A percentile compares a stretch with the other conserved stretches of the same genome.
phyloP scores from a whole-genome alignment of 495 filamentous ascomycete species.

The Letharia lupina region DNA sequence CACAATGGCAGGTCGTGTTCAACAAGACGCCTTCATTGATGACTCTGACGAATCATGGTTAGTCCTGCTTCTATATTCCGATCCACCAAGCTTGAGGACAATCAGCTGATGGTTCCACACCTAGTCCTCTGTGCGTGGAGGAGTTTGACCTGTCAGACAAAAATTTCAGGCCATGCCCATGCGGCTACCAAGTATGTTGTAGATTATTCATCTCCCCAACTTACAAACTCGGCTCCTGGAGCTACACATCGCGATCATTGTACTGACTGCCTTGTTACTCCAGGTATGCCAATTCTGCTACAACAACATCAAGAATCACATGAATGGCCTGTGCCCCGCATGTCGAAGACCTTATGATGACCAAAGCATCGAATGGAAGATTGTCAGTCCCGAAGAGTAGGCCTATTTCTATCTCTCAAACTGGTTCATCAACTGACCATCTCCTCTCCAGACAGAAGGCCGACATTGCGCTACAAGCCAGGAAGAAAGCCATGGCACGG shows the following conservation, averaged over 20 bases:
- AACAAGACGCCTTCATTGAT: conserved; percentile 94
- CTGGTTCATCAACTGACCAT: background rate
- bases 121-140: conserved; percentile 93
- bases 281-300: conserved; percentile 99
- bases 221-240: background rate
- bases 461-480: conserved; percentile 79
- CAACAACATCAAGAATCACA: conserved; percentile 94
- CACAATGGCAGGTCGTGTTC: conserved; percentile 29
- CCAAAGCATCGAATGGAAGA: conserved; percentile 91
- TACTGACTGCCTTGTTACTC: conserved; percentile 4
- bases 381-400: conserved; percentile 87
- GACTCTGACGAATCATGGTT: conserved; percentile 93
- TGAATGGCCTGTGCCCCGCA: conserved; percentile 93
- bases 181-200: conserved; percentile 79
- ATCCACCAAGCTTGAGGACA: background rate
- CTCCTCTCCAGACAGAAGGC: conserved; percentile 56
- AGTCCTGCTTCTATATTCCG: conserved; percentile 20
- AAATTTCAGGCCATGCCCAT: conserved; percentile 96
- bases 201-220: background rate
- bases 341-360: conserved; percentile 93
- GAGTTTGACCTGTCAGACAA: conserved; percentile 96
- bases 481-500: conserved; percentile 80
- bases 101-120: conserved; percentile 1
- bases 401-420: conserved; percentile 23
- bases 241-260: background rate